phyloP scores from a whole-genome alignment of 352 stramenopile genomes.

The Pythium apleroticum region DNA sequence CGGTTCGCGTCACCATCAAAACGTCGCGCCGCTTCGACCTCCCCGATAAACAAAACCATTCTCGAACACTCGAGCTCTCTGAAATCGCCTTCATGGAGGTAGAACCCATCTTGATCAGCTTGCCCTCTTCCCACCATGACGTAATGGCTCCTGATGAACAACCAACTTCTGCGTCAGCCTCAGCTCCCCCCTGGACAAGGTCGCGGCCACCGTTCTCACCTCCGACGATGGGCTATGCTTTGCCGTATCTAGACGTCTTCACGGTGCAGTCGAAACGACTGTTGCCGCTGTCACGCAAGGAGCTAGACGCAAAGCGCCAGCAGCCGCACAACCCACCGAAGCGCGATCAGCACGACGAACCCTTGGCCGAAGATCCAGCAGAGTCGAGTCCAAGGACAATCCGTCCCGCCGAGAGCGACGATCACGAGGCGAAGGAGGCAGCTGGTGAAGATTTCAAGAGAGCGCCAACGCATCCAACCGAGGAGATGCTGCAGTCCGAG shows the following conservation, averaged over 20 bases:
- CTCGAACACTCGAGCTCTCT: not conserved
- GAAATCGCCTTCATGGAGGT: not conserved
- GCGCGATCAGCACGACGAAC: not conserved
- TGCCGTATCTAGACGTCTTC: conserved; percentile 66
- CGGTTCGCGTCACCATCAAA: not conserved
- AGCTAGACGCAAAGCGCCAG: conserved; percentile 32
- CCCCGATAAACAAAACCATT: too few relatives aligned
- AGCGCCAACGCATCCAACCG: conserved; percentile 22
- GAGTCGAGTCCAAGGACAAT: not conserved
- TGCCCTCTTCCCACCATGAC: not conserved
- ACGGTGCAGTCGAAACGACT: conserved; percentile 61
- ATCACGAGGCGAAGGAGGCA: not conserved
- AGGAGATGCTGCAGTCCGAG: conserved; percentile 33
- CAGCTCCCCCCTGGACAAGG: not conserved
- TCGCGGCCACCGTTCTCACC: conserved; percentile 22
- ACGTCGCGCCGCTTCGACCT: not conserved
- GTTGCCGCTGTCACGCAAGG: conserved; percentile 33
- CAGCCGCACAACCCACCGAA: not conserved
- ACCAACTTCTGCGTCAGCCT: not conserved
- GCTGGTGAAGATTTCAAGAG: not conserved
- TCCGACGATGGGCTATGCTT: conserved; percentile 20
- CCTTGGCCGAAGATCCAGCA: not conserved
- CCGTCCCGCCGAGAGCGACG: not conserved
- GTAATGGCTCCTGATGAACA: not conserved
- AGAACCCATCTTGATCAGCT: not conserved